A percentile compares a stretch with the other conserved stretches of the same genome.
Evolutionary conservation across 805 yeast species (phyloP).

Genomic region (Candida alai): DNA sequence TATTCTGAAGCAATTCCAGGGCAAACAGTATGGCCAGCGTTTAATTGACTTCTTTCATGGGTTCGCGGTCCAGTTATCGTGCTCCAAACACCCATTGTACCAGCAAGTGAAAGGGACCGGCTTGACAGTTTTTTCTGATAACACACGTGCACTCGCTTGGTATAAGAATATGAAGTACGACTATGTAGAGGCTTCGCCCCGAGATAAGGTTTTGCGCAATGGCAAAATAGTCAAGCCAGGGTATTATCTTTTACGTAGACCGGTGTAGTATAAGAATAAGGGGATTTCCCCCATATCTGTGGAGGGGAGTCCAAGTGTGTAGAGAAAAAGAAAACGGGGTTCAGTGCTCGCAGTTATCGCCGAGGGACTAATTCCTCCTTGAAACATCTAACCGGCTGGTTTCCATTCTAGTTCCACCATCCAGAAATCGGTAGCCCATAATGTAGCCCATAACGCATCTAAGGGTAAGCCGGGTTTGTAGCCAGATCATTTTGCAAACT

Average conservation of each 20-base stretch:
- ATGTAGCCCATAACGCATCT: too few relatives aligned
- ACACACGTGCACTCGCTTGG: constrained; percentile 40
- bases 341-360: too few relatives aligned
- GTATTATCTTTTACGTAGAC: constrained; percentile 22
- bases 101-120: constrained; percentile 23
- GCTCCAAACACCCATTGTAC: constrained; percentile 3
- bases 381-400: too few relatives aligned
- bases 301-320: too few relatives aligned
- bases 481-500: too few relatives aligned
- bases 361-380: too few relatives aligned
- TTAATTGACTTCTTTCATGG: constrained; percentile 36
- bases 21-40: constrained; percentile 32
- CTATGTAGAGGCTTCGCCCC: constrained; percentile 40
- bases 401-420: too few relatives aligned
- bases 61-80: constrained; percentile 18
- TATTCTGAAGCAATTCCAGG: constrained; percentile 31
- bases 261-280: background rate
- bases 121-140: constrained; percentile 51
- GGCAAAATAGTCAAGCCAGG: constrained; percentile 42
- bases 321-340: too few relatives aligned
- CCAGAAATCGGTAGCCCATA: too few relatives aligned
- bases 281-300: too few relatives aligned
- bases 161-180: constrained; percentile 40
- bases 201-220: constrained; percentile 35
- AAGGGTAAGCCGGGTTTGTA: too few relatives aligned